phyloP scores from a whole-genome alignment of 2,329 filamentous ascomycete genomes.

The Fusarium brachygibbosum region DNA sequence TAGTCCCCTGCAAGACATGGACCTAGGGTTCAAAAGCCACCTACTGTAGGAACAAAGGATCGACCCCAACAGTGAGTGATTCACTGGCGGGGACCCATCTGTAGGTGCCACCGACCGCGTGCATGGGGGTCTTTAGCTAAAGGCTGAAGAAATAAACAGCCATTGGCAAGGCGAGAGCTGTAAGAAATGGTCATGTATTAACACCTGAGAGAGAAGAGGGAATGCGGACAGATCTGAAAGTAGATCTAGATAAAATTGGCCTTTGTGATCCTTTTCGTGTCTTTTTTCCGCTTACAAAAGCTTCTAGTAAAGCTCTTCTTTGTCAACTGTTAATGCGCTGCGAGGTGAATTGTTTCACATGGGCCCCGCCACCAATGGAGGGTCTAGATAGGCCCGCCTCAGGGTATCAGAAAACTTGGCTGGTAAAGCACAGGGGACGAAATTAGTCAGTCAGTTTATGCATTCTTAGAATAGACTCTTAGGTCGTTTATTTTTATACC shows the following conservation, averaged over 20 bases:
- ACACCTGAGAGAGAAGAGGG: neutral
- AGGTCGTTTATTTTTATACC: too few species aligned
- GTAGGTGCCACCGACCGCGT: slow-evolving; percentile 21
- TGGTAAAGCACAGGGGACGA: too few species aligned
- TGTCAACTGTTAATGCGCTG: slow-evolving; percentile 22
- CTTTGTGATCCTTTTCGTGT: neutral
- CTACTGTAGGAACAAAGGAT: slow-evolving; percentile 30
- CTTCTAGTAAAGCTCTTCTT: neutral
- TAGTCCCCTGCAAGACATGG: slow-evolving; percentile 31
- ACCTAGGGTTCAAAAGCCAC: slow-evolving; percentile 15
- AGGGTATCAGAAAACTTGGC: too few species aligned
- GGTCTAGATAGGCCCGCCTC: slow-evolving; percentile 16
- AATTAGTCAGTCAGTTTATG: too few species aligned
- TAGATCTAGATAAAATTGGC: neutral
- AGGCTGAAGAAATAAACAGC: slow-evolving; percentile 23
- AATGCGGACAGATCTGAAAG: neutral
- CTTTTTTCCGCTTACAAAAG: neutral
- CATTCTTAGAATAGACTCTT: too few species aligned
- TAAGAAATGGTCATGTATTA: neutral
- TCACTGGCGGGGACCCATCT: slow-evolving; percentile 16
- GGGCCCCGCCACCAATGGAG: slow-evolving; percentile 30
- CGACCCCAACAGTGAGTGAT: slow-evolving; percentile 22
- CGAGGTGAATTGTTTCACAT: slow-evolving; percentile 35
- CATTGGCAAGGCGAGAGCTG: neutral
- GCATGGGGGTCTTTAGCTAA: slow-evolving; percentile 27